A percentile compares a stretch with the other conserved stretches of the same genome.
These are phyloP conservation scores for Tothia fuscella DNA, from an alignment of 2,329 filamentous ascomycete genomes.

Conservation along the genomic window DNA sequence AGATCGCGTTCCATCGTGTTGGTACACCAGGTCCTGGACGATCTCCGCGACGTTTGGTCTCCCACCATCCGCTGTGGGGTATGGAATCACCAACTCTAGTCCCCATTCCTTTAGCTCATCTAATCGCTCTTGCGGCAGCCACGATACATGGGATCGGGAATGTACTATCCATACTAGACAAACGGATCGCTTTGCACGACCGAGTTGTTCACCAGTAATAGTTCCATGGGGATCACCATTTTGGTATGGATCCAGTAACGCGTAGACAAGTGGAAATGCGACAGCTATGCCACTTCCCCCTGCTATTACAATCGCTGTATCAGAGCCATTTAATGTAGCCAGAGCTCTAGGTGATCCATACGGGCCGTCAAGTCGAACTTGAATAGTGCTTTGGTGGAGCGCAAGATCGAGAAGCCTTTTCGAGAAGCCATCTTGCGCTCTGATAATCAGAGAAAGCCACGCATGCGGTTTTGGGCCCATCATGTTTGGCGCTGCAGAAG, in stretches of 20 bases:
- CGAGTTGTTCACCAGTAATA: slow-evolving; percentile 15
- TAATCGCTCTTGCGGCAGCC: slow-evolving; percentile 40
- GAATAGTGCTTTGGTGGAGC: slow-evolving; percentile 13
- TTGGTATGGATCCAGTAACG: slow-evolving; percentile 26
- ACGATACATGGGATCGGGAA: slow-evolving; percentile 38
- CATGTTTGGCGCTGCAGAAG: slow-evolving; percentile 41
- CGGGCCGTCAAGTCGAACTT: slow-evolving; percentile 49
- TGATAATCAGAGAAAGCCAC: slow-evolving; percentile 46
- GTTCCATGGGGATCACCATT: slow-evolving; percentile 15
- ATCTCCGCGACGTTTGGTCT: slow-evolving; percentile 40
- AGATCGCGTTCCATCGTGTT: slow-evolving; percentile 22
- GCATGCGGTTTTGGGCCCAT: slow-evolving; percentile 3
- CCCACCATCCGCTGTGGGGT: slow-evolving; percentile 41
- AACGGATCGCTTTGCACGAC: slow-evolving; percentile 21
- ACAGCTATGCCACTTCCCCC: slow-evolving; percentile 56
- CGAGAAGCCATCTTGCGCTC: slow-evolving; percentile 49
- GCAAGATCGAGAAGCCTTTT: slow-evolving; percentile 42
- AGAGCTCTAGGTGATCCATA: slow-evolving; percentile 49
- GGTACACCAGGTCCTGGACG: slow-evolving; percentile 27
- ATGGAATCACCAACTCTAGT: slow-evolving; percentile 41
- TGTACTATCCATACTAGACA: slow-evolving; percentile 50
- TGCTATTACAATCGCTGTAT: slow-evolving; percentile 44
- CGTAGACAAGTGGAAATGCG: slow-evolving; percentile 47
- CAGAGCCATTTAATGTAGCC: slow-evolving; percentile 37
- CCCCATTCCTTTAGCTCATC: slow-evolving; percentile 38